Evolutionary conservation across 2,329 filamentous ascomycete genomes (phyloP).

Genomic region (Calonectria multiphialidica): DNA sequence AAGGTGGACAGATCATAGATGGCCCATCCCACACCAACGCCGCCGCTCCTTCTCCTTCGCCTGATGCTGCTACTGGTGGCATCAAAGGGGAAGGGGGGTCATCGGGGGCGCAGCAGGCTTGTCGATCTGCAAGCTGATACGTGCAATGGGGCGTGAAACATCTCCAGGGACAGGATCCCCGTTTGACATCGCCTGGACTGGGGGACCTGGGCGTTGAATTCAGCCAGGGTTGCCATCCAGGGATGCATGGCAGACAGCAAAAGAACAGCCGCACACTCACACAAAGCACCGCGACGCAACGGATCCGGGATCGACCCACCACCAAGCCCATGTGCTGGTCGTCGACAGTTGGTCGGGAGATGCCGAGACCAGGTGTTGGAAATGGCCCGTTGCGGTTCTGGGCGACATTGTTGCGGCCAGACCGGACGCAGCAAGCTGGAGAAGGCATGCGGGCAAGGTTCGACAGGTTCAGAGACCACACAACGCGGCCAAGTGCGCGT

Average conservation of each 20-base stretch:
- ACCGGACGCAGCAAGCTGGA: constrained; percentile 19
- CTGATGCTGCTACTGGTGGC: constrained; percentile 23
- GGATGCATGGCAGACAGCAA: constrained; percentile 31
- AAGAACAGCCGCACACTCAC: constrained; percentile 28
- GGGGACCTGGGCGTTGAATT: constrained; percentile 35
- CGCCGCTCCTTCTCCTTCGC: constrained; percentile 33
- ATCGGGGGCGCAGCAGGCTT: constrained; percentile 38
- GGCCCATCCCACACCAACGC: constrained; percentile 28
- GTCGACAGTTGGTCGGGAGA: constrained; percentile 38
- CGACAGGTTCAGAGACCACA: constrained; percentile 11
- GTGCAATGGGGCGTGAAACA: constrained; percentile 38
- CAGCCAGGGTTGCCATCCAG: constrained; percentile 34
- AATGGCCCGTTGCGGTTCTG: constrained; percentile 20
- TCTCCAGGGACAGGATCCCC: constrained; percentile 32
- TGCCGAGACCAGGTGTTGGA: constrained; percentile 37
- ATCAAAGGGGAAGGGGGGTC: constrained; percentile 18
- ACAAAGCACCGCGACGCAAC: constrained; percentile 29
- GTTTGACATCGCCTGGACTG: constrained; percentile 30
- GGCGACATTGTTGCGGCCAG: constrained; percentile 18
- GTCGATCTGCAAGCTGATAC: constrained; percentile 41
- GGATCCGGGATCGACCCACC: constrained; percentile 29
- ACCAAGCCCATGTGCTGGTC: constrained; percentile 31
- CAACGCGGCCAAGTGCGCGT: not conserved
- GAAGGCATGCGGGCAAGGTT: constrained; percentile 17
- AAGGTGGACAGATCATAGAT: constrained; percentile 26